These are phyloP conservation scores for Besnoitia besnoiti DNA, from an alignment of 169 alveolate species.

Conservation along the genomic window DNA sequence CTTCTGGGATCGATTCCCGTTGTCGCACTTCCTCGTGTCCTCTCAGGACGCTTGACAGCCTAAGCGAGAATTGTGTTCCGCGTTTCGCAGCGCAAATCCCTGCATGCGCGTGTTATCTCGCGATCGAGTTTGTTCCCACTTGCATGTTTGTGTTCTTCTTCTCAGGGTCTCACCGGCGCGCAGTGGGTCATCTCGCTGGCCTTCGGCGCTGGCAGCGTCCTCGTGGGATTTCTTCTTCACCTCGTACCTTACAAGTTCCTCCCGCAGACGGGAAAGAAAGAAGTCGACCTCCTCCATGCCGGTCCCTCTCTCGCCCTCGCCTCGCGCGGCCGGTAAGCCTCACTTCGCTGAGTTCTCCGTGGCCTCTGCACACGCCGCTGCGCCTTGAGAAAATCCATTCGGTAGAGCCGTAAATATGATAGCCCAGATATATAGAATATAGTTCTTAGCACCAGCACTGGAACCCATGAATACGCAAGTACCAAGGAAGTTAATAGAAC, in stretches of 20 bases:
- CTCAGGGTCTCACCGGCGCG: conserved; percentile 57
- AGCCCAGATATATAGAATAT: too few relatives aligned
- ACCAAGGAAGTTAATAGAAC: too few relatives aligned
- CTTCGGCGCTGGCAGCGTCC: conserved; percentile 50
- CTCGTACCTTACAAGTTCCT: conserved; percentile 45
- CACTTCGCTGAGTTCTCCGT: not conserved
- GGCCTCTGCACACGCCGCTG: not conserved
- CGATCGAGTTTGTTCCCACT: too few relatives aligned
- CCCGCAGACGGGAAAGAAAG: conserved; percentile 62
- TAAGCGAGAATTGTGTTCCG: not conserved
- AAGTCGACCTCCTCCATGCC: conserved; percentile 54
- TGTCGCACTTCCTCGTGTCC: too few relatives aligned
- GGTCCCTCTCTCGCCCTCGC: conserved; percentile 60
- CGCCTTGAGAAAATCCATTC: not conserved
- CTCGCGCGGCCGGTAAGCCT: conserved; percentile 63
- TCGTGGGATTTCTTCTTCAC: conserved; percentile 40
- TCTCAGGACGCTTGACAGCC: not conserved
- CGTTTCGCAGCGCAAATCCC: not conserved
- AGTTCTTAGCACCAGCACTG: too few relatives aligned
- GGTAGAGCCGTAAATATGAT: not conserved
- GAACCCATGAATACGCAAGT: too few relatives aligned
- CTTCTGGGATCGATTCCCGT: too few relatives aligned
- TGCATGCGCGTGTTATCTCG: not conserved
- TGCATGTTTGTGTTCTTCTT: not conserved
- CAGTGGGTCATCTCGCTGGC: conserved; percentile 63